phyloP scores from a whole-genome alignment of 495 filamentous ascomycete genomes.

The Aspergillus bridgeri region DNA sequence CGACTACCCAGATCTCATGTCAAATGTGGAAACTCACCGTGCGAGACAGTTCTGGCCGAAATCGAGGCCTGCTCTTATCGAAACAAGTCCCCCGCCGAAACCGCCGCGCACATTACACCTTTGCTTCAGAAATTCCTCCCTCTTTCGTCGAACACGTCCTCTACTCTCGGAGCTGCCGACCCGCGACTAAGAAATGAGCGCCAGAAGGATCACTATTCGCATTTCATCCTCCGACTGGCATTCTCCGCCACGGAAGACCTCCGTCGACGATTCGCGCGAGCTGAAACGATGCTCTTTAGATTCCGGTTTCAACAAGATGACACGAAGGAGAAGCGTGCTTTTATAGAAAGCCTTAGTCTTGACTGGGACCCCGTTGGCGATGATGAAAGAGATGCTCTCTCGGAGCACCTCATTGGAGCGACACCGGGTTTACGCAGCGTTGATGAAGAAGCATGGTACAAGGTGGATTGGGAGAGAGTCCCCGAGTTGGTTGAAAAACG shows the following conservation, averaged over 20 bases:
- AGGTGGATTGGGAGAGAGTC: conserved; percentile 91
- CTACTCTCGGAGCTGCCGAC: conserved; percentile 44
- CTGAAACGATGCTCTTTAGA: conserved; percentile 85
- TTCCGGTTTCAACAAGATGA: conserved; percentile 73
- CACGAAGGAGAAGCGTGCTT: conserved; percentile 62
- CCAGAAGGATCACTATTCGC: conserved; percentile 95
- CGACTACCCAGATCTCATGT: not conserved
- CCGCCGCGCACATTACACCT: conserved; percentile 69
- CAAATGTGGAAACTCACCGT: conserved; percentile 3
- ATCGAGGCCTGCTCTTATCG: conserved; percentile 95
- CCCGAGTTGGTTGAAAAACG: conserved; percentile 84
- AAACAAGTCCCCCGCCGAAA: conserved; percentile 78
- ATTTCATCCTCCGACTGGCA: conserved; percentile 93
- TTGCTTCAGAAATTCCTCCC: conserved; percentile 84
- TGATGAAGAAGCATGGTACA: conserved; percentile 87
- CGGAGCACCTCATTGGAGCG: conserved; percentile 50
- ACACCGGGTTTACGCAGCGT: conserved; percentile 51
- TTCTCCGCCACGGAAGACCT: conserved; percentile 91
- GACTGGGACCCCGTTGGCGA: conserved; percentile 79
- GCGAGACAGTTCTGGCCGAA: conserved; percentile 75
- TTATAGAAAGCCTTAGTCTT: conserved; percentile 73
- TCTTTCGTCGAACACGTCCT: conserved; percentile 70
- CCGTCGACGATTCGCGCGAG: conserved; percentile 78
- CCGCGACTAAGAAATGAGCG: conserved; percentile 64
- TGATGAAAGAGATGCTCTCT: conserved; percentile 62